Base-by-base conservation (phyloP, 1,284 basidiomycete genomes). In the Neolentinus lepideus region DNA sequence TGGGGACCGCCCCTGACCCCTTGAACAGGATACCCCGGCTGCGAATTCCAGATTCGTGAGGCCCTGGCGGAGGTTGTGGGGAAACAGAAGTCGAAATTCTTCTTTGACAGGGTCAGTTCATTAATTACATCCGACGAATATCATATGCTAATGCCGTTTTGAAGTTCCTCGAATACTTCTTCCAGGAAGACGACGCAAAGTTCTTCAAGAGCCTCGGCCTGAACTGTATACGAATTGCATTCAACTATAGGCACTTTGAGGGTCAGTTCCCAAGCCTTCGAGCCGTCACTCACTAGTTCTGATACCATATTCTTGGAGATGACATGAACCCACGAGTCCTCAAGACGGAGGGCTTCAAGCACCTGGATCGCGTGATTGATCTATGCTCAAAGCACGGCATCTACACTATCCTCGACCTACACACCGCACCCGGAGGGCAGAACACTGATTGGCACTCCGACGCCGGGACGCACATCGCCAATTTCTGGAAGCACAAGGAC, bases 121-220 rank as follows among this genome's bases (percentile, higher is more conserved):
- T 19, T 36, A 29, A n/a, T 10, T 25, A 24, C 16, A 6, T n/a
- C 27, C 33, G 43, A 29, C 25, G 52, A 35, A 11, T n/a, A 11
- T 29, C 16, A 52, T 12, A 38, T 27, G 10, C 29, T 50, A 48
- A 14, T 46, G 43, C 12, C 50, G 16, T 2, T 53, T 27, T 24
- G 12, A 57, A 88, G 85, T 87, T 87, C 68, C 71, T 89, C 19
- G 81, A 88, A 62, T 78, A 88, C 68, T 89, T 90, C 71, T 90
- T 89, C 69, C 74, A 74, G 33, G 84, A 84, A 29, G 73, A 75
- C n/a, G 88, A 90, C 65, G 86, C 85, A 31, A 70, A 72, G 54
- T 88, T 86, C 72, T 88, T 85, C 71, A 80, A 80, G 62, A 79
- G 74, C 27, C 76, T 89, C 8, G 84, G 85, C 0, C 68, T 90